Base-by-base conservation (phyloP, 2,329 filamentous ascomycete species). In the Talaromyces sp. region DNA sequence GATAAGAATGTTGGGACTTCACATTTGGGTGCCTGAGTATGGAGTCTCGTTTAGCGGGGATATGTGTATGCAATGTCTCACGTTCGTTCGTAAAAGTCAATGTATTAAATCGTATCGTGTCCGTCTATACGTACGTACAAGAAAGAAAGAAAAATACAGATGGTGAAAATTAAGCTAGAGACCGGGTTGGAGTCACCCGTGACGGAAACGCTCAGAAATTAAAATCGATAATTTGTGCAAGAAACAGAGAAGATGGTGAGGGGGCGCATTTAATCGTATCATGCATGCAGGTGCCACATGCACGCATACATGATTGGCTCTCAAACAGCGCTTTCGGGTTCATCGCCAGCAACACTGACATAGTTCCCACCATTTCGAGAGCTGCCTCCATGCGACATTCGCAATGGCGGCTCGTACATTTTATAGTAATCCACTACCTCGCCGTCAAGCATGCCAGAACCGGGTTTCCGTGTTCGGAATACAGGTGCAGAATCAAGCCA, bases 401-500 rank as follows among this genome's bases (percentile, higher is more conserved):
- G 82, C 4, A 83, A 79, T 6, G 94, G 94, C 22, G 89, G 87
- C 77, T 98, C 94, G 78, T 97, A 99, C 84, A 98, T 87, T 64
- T 85, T 86, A 22, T 90, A 91, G 77, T 97, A 99, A 78, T 97
- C 92, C 56, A 99, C 87, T 45, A 84, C 81, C 72, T 90, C 85
- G 2, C 95, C 94, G 14, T 88, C 91, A 8, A 99, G 79, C 75
- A 93, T 80, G 0, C 90, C 93, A 50, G 84, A 83, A 13, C 93
- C 93, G 60, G 86, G 89, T 72, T 91, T 87, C 65, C 90, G 85
- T 71, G 84, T 87, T 11, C 90, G 88, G 75, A 97, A 94, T 19
- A 96, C 77, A 0, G 94, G 90, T 2, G 91, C 89, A 1, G 91
- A 88, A 74, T 98, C 95, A 72, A 91, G 94, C 92, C 93, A 98